Conservation (phyloP, 2,329 filamentous ascomycete genomes). For the Lecanoromycetidae sp. region DNA sequence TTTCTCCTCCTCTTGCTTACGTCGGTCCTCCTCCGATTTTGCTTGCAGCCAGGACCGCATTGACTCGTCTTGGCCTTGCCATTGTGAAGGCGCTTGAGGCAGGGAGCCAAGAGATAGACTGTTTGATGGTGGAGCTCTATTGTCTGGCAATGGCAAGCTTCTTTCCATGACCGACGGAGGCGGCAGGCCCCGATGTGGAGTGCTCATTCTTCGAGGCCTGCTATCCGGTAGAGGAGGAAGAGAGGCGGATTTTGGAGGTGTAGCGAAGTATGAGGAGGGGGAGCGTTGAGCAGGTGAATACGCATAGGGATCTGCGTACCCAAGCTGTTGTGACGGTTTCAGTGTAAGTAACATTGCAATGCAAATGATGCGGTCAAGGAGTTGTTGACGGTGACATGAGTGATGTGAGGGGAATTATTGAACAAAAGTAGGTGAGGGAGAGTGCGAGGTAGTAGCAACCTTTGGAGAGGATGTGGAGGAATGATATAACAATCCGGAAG, state of each 20-base stretch:
- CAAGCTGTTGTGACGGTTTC: slow-evolving; percentile 37
- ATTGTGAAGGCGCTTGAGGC: slow-evolving; percentile 53
- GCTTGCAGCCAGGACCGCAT: slow-evolving; percentile 61
- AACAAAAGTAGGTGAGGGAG: not conserved
- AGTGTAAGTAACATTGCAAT: slow-evolving; percentile 42
- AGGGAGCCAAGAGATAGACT: slow-evolving; percentile 43
- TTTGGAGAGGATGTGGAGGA: slow-evolving; percentile 1
- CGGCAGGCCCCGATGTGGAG: slow-evolving; percentile 57
- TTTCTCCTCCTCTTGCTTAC: slow-evolving; percentile 63
- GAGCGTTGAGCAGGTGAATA: slow-evolving; percentile 33
- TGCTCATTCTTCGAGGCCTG: slow-evolving; percentile 50
- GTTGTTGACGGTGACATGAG: not conserved
- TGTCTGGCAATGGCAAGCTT: slow-evolving; percentile 18
- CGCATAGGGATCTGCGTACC: slow-evolving; percentile 38
- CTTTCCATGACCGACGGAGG: slow-evolving; percentile 18
- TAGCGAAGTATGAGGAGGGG: slow-evolving; percentile 32
- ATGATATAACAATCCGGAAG: not conserved
- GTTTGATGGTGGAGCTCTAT: slow-evolving; percentile 48
- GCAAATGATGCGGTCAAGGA: slow-evolving; percentile 9
- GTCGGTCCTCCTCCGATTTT: slow-evolving; percentile 61
- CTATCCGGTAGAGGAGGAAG: slow-evolving; percentile 28
- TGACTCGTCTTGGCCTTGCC: slow-evolving; percentile 53
- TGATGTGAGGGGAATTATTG: not conserved
- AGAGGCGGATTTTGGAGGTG: slow-evolving; percentile 22
- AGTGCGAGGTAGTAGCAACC: slow-evolving; percentile 2